Evolutionary conservation across 768 basidiomycete species (phyloP).

Genomic region (Leucocoprinus birnbaumii): DNA sequence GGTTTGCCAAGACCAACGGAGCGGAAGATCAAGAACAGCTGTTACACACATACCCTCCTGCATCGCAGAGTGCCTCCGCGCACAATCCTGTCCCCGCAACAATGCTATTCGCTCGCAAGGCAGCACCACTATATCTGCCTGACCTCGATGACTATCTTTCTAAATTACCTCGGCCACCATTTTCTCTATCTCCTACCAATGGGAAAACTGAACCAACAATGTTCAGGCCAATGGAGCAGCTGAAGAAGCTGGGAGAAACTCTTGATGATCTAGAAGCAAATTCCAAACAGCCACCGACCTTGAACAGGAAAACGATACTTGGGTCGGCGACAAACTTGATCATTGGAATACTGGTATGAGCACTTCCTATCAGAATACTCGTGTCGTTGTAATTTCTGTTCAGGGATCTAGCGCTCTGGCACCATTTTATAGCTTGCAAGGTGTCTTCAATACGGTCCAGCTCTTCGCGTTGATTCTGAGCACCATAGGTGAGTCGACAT

Average conservation of each 20-base stretch:
- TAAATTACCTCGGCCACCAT: constrained; percentile 39
- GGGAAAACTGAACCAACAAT: constrained; percentile 22
- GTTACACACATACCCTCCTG: constrained; percentile 21
- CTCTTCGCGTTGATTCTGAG: constrained; percentile 69
- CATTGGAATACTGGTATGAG: constrained; percentile 53
- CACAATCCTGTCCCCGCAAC: constrained; percentile 54
- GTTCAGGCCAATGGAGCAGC: constrained; percentile 63
- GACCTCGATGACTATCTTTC: constrained; percentile 59
- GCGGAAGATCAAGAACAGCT: constrained; percentile 16
- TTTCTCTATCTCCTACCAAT: constrained; percentile 22
- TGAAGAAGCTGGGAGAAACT: constrained; percentile 43
- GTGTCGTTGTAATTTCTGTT: not conserved
- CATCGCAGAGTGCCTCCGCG: not conserved
- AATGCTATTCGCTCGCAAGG: constrained; percentile 54
- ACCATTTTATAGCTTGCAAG: constrained; percentile 68
- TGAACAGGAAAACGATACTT: constrained; percentile 53
- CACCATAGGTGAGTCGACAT: constrained; percentile 48
- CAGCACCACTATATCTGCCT: constrained; percentile 58
- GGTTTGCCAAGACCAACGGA: constrained; percentile 4
- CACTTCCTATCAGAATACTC: not conserved
- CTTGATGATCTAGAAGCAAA: constrained; percentile 64
- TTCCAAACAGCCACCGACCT: constrained; percentile 39
- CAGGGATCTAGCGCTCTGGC: constrained; percentile 72
- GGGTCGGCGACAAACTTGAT: constrained; percentile 41
- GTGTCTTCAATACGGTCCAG: constrained; percentile 65